phyloP scores from a whole-genome alignment of 129 eudicot genomes.

The Rutidosis leptorrhynchoides region DNA sequence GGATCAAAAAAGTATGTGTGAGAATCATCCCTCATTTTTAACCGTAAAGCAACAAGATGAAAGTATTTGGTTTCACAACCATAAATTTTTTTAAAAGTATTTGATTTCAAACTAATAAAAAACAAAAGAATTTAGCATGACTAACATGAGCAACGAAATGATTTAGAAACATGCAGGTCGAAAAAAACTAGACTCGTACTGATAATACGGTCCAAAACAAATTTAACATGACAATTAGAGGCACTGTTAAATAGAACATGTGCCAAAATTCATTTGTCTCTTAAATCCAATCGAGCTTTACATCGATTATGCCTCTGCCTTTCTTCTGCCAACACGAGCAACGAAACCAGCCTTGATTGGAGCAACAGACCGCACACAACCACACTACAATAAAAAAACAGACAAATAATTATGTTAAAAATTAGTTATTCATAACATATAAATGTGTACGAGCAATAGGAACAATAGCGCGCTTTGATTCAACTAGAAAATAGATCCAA shows the following conservation, averaged over 20 bases:
- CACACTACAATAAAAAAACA: slow-evolving; percentile 16
- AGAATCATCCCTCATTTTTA: no score
- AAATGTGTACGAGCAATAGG: neutral
- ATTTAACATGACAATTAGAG: neutral
- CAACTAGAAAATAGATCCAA: neutral
- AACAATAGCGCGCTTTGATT: neutral
- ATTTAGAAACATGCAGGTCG: neutral
- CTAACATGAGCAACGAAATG: no score
- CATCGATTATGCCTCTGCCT: slow-evolving; percentile 6
- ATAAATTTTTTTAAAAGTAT: no score
- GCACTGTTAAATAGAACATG: neutral
- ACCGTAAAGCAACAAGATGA: no score
- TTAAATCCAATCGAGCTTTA: neutral
- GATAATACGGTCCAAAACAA: neutral
- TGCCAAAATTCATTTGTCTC: neutral
- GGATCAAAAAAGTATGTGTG: no score
- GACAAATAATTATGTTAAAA: neutral
- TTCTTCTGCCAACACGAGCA: slow-evolving; percentile 28
- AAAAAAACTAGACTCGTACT: neutral
- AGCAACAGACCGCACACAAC: slow-evolving; percentile 26
- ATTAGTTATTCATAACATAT: neutral
- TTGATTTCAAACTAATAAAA: no score
- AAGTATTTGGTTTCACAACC: no score
- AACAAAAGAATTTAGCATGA: no score
- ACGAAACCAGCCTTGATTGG: slow-evolving; percentile 24